These are phyloP conservation scores for Ilex aquifolium DNA, from an alignment of 257 asterid genomes.

Conservation along the genomic window DNA sequence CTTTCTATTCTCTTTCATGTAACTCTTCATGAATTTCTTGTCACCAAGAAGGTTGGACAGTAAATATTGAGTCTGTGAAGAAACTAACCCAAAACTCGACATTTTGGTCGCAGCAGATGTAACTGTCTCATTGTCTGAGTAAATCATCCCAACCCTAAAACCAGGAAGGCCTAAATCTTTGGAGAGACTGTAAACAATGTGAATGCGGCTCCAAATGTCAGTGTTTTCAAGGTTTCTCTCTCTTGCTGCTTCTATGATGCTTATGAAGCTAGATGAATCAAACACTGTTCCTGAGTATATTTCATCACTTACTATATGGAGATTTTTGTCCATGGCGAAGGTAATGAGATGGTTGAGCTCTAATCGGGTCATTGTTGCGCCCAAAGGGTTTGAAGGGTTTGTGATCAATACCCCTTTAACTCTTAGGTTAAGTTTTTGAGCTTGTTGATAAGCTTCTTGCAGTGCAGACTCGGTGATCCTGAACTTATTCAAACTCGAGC, in stretches of 20 bases:
- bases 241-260: conserved; percentile 25
- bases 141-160: conserved; percentile 34
- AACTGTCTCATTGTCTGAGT: conserved; percentile 31
- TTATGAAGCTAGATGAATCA: conserved; percentile 24
- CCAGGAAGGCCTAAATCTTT: conserved; percentile 40
- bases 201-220: conserved; percentile 24
- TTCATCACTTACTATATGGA: conserved; percentile 47
- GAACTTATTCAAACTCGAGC: conserved; percentile 33
- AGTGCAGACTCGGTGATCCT: conserved; percentile 24
- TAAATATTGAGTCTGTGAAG: conserved; percentile 33
- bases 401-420: conserved; percentile 43
- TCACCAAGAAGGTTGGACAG: conserved; percentile 29
- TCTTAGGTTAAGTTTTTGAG: conserved; percentile 14
- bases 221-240: conserved; percentile 7
- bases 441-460: conserved; percentile 28
- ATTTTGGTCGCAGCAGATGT: conserved; percentile 33
- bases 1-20: conserved; percentile 17
- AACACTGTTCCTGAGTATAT: conserved; percentile 43
- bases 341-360: conserved; percentile 27
- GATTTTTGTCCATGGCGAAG: conserved; percentile 19
- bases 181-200: conserved; percentile 34
- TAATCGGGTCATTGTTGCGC: conserved; percentile 17
- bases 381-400: conserved; percentile 43
- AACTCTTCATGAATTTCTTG: conserved; percentile 13
- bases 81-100: conserved; percentile 36